Percentiles rank a stretch among this genome's conserved stretches.
These are phyloP conservation scores for Trichoderma pleuroti DNA, from an alignment of 2,329 filamentous ascomycete species.

Conservation along the genomic window DNA sequence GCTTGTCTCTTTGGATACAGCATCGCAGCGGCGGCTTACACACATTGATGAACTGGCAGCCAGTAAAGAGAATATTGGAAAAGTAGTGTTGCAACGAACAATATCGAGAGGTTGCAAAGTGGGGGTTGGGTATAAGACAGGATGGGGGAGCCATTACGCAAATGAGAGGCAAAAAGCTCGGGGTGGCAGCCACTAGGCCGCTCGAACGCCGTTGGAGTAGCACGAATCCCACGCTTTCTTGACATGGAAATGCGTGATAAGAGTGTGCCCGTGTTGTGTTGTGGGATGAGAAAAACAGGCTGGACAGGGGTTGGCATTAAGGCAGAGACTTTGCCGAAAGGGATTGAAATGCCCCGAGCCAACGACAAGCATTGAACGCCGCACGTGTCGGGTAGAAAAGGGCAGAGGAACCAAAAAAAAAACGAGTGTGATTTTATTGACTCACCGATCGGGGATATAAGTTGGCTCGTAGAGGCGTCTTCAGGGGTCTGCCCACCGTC, in stretches of 20 bases:
- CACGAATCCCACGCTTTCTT: not conserved
- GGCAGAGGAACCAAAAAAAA: slow-evolving; percentile 47
- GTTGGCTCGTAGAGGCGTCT: slow-evolving; percentile 43
- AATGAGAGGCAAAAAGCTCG: not conserved
- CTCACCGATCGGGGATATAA: slow-evolving; percentile 57
- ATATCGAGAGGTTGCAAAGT: not conserved
- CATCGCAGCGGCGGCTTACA: not conserved
- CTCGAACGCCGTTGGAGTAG: not conserved
- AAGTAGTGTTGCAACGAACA: not conserved
- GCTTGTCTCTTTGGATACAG: not conserved
- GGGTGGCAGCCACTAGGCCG: not conserved
- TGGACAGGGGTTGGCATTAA: slow-evolving; percentile 2
- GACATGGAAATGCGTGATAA: not conserved
- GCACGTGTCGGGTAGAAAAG: slow-evolving; percentile 46
- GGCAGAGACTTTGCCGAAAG: not conserved
- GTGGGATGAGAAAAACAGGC: not conserved
- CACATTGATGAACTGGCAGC: not conserved
- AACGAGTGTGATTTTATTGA: slow-evolving; percentile 34
- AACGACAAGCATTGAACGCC: slow-evolving; percentile 42
- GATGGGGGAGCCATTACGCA: not conserved
- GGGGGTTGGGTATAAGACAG: not conserved
- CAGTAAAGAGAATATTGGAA: not conserved
- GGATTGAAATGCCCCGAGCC: slow-evolving; percentile 31
- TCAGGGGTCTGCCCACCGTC: slow-evolving; percentile 45
- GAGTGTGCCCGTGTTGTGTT: not conserved